Base-by-base conservation (phyloP, 179 eudicot species). In the Camellia oleifera region DNA sequence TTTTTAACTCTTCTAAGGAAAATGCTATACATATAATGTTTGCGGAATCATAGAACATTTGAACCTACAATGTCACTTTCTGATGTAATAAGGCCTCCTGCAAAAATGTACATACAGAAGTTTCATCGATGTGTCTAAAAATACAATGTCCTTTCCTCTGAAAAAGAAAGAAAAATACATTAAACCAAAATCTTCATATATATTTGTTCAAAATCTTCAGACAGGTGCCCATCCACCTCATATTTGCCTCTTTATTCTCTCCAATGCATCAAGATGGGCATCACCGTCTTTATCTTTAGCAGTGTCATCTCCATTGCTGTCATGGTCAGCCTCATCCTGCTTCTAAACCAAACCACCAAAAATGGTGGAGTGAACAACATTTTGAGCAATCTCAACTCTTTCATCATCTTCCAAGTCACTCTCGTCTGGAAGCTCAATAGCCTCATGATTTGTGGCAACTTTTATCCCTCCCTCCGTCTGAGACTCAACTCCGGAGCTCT, bases 391-490 rank as follows among this genome's bases (percentile, higher is more conserved):
- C 81, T 92, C 92, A 9, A 91, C 93, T 20, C 75, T 90, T 40
- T 74, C 91, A 17, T 84, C 93, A 66, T 88, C 91, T 70, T 84
- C 94, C 12, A 86, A 80, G 7, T 93, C 98, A 44, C 91, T 87
- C 74, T 88, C 97, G 2, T 93, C 97, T 0, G 97, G 97, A 1
- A 92, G 85, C 74, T 95, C 98, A 2, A 95, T 93, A 60, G 93
- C 98, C 79, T 93, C 99, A 5, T 79, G 79, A 77, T 88, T 92
- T 26, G 84, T 78, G 44, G 61, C 54, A 56, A 77, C 77, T 66
- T 81, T 85, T 14, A 74, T 69, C 40, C 61, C 83, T 12, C 75
- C 88, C 57, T 77, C 88, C 11, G 79, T 78, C 65, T 85, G 72
- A 58, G 91, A 86, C 72, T 87, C 89, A 46, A 86, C 86, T 11